phyloP scores from a whole-genome alignment of 139 green algal species.

The Volvox reticuliferus region DNA sequence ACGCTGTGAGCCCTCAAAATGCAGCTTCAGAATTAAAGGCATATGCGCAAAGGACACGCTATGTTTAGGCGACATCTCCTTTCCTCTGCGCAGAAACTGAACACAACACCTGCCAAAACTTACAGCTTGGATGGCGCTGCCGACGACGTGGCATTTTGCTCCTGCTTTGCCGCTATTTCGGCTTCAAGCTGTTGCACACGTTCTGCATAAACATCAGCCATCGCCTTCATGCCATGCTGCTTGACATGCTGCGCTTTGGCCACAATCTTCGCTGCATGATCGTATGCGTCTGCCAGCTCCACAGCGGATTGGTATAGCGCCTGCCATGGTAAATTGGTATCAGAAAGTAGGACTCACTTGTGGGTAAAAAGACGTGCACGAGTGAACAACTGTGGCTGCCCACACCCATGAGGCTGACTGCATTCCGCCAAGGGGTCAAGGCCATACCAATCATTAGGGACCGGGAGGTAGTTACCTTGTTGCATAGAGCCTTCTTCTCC shows the following conservation, averaged over 20 bases:
- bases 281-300: constrained; percentile 27
- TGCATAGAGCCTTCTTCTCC: constrained; percentile 26
- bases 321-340: neutral
- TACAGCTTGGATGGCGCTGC: neutral
- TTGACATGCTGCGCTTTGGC: neutral
- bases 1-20: too few species aligned
- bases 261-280: constrained; percentile 1
- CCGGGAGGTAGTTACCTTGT: constrained; percentile 27
- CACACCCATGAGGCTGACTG: neutral
- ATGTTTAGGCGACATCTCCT: too few species aligned
- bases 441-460: neutral
- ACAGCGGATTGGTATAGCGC: constrained; percentile 21
- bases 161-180: neutral
- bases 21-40: too few species aligned
- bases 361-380: neutral
- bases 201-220: neutral
- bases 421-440: neutral
- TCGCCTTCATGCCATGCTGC: neutral
- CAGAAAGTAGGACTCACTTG: neutral
- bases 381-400: neutral
- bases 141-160: neutral
- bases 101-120: neutral
- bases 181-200: constrained; percentile 16
- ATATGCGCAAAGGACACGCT: too few species aligned
- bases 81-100: neutral